Base-by-base conservation (phyloP, 2,329 filamentous ascomycete genomes). In the Diaporthe vaccinii region DNA sequence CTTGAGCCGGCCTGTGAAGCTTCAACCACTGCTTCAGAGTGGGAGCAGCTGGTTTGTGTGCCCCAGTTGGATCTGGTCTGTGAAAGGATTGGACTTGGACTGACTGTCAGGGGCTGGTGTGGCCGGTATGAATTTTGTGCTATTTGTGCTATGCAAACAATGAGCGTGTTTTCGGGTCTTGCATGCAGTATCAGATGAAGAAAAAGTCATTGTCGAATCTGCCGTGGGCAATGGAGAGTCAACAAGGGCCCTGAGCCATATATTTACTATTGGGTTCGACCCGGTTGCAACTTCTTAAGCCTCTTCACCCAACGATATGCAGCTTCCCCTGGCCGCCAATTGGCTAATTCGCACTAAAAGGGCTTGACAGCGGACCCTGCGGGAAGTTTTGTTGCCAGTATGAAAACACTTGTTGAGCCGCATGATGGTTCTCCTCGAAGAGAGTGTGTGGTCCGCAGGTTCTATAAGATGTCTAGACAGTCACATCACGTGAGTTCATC, bases 121-220 rank as follows among this genome's bases (percentile, higher is more conserved):
- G 51, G 65, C 61, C 36, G 61, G 31, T 75, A 36, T 46, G 59
- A 15, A 49, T 55, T 46, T 22, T 34, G 7, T 15, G 31, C 49
- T 41, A 25, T 61, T 73, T 59, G 61, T 75, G 59, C 61, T 44
- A 55, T 53, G 73, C 73, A 75, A 75, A 73, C 74, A 75, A 73
- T 36, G 46, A 28, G 31, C 22, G 34, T 20, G 22, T 39, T 53
- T 28, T 67, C 7, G 31, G 46, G 34, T 28, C 46, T 39, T n/a
- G 31, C 31, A 53, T 53, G 31, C 14, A 28, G 46, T 14, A 39
- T 65, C 46, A 28, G 15, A 53, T 68, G 31, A 8, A 53, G 4
- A 41, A 36, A 67, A 25, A 7, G 10, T 31, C 28, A n/a, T 25
- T 10, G 25, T 65, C 4, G 17, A 22, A 7, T 65, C 12, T 15